Evolutionary conservation across 352 stramenopile genomes (phyloP), one percentile per base, ranked within the genome.

Genomic region (Phytophthora sp.): DNA sequence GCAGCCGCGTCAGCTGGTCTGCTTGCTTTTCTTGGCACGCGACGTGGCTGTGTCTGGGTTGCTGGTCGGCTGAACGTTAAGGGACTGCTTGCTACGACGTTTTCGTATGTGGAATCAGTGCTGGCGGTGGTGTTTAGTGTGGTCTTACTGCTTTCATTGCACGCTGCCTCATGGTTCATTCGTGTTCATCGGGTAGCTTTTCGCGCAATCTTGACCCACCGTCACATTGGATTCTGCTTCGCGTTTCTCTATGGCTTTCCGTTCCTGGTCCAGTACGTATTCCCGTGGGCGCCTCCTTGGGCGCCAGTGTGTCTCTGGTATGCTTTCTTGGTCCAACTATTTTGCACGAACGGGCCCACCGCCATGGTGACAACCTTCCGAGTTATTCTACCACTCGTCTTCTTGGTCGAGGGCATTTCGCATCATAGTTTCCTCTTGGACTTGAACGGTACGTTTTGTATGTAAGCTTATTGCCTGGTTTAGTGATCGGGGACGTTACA

Each of bases 381-480:
- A 29, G 79, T 95, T 52, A 70, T 96, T 45, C 51, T 96, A 12
- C 89, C 89, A 42, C 74, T 96, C 18, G 79, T 94, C 7, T 96
- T 96, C 38, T 55, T 96, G 31, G 66, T 96, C 16, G 88, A 96
- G 61, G 89, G 89, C 9, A 91, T 96, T 59, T 94, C 86, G 2
- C 82, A 95, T 51, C 87, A 95, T 72, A 95, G 88, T 63, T 96
- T 96, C 56, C 71, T 96, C 35, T 72, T 96, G n/a, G 89, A 95
- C 53, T 64, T 96, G 18, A 96, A 96, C 56, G 88, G 86, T 94
- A 80, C 27, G 59, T 13, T 63, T 64, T 26, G 59, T 35, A n/a
- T 5, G 30, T 39, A 38, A n/a, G n/a, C n/a, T n/a, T 26, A 11
- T 52, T 23, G 4, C 9, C 35, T 59, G 21, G 26, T 12, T 30